Evolutionary conservation across 2,329 filamentous ascomycete genomes (phyloP).

Genomic region (Diaporthe longicolla): DNA sequence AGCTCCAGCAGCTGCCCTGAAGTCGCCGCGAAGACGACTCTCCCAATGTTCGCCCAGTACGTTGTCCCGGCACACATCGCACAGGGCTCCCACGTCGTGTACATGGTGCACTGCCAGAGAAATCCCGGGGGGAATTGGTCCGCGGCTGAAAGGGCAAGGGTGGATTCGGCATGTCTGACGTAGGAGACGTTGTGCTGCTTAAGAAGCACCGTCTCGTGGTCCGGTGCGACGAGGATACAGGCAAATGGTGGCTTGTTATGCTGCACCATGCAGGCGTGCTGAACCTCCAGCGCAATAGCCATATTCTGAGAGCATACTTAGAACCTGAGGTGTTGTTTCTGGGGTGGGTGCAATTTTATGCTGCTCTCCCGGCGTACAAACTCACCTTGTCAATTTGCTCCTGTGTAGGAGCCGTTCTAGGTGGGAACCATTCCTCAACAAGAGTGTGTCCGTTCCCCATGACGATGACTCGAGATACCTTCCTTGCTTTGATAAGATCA

Average conservation of each 20-base stretch:
- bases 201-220: slow-evolving; percentile 23
- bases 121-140: slow-evolving; percentile 1
- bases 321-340: not conserved
- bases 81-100: slow-evolving; percentile 22
- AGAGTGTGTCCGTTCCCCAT: not conserved
- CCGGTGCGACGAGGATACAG: slow-evolving; percentile 15
- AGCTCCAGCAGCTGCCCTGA: not conserved
- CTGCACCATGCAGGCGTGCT: slow-evolving; percentile 6
- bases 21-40: slow-evolving; percentile 2
- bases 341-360: not conserved
- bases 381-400: slow-evolving; percentile 19
- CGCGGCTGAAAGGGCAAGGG: slow-evolving; percentile 11
- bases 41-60: slow-evolving; percentile 28
- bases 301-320: not conserved
- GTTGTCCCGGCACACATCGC: slow-evolving; percentile 11
- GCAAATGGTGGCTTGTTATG: slow-evolving; percentile 16
- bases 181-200: slow-evolving; percentile 29
- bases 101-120: slow-evolving; percentile 27
- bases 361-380: not conserved
- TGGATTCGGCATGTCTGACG: slow-evolving; percentile 22
- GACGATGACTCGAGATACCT: too few species aligned
- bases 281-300: not conserved
- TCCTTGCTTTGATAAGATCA: not conserved
- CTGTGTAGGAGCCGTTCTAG: not conserved
- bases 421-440: slow-evolving; percentile 2